Percentiles rank a stretch among this genome's conserved stretches.
Conservation (phyloP, 2,329 filamentous ascomycete genomes). For the Rosellinia necatrix region DNA sequence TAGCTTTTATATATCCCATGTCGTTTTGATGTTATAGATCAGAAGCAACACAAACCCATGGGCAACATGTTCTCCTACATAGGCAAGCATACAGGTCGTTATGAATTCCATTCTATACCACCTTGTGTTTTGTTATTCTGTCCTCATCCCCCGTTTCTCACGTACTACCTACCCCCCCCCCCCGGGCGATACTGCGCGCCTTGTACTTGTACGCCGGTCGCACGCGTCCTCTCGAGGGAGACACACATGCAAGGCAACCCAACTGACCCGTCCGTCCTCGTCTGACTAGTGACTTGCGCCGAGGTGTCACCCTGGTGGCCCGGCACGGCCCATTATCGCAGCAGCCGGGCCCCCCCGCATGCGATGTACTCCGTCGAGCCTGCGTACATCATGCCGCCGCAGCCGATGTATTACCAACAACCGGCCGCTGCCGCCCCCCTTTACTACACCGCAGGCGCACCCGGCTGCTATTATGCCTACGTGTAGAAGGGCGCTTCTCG, state of each 20-base stretch:
- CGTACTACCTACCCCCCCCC: too few relatives aligned
- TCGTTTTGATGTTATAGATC: not conserved
- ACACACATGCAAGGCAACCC: not conserved
- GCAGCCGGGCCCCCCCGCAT: conserved; percentile 11
- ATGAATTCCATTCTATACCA: too few relatives aligned
- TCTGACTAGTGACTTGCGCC: conserved; percentile 6
- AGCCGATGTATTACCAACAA: conserved; percentile 2
- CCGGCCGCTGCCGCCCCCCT: not conserved
- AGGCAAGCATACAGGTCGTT: not conserved
- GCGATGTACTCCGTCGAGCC: conserved; percentile 19
- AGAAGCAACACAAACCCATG: not conserved
- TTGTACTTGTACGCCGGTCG: too few relatives aligned
- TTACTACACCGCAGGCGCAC: conserved; percentile 2
- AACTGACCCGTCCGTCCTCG: not conserved
- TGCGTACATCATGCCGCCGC: conserved; percentile 14
- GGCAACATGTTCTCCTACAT: too few relatives aligned
- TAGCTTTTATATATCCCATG: not conserved
- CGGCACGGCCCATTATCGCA: conserved; percentile 18
- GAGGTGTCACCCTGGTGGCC: conserved; percentile 13
- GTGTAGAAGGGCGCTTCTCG: not conserved
- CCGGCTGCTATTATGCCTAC: conserved; percentile 8
- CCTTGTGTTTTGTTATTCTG: too few relatives aligned
- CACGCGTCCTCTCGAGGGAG: not conserved
- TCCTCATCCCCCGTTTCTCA: too few relatives aligned
- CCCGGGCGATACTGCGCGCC: too few relatives aligned